Evolutionary conservation across 148 eudicot species (phyloP), one percentile per base, ranked within the genome.

Genomic region (Oxyria digyna): DNA sequence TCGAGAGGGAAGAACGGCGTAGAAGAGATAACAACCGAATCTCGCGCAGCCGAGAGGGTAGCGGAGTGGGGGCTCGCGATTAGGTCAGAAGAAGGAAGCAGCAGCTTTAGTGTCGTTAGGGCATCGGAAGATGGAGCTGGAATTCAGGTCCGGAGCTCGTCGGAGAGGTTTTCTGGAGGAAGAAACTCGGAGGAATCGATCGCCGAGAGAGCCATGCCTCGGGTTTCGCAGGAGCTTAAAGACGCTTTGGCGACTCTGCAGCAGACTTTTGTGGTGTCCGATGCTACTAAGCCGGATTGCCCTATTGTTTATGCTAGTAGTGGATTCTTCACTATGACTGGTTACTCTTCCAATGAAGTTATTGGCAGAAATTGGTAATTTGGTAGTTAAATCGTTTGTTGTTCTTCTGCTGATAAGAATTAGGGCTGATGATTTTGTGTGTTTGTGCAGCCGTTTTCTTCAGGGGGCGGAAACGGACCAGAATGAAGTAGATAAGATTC

Each of bases 181-280:
- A 79, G 88, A 68, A 72, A 83, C 7, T 89, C 96, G 0, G 88
- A 80, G 52, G 95, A 85, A 6, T 84, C 82, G 3, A 73, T 35
- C 31, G 49, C 64, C 1, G 82, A 75, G 2, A 13, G 66, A 0
- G 2, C 78, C 1, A 2, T 79, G 4, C 97, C 89, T 0, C 83
- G 93, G 59, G 93, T 85, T 27, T 95, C 99, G 8, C 89, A 95
- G 62, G 99, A 95, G 72, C 69, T 95, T 63, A 95, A 88, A 72
- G 96, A 91, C 40, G 99, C 97, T 33, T 68, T 95, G 68, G 80
- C 94, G 0, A 86, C 87, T 1, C 71, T 95, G 66, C 93, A 95
- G 59, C 99, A 95, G 69, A 95, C 99, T 0, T 95, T 95, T 82
- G 99, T 95, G 21, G 97, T 95, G 20, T 91, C 96, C 0, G 99